Base-by-base conservation (phyloP, 345 rosid genomes). In the Aquilaria malaccensis region DNA sequence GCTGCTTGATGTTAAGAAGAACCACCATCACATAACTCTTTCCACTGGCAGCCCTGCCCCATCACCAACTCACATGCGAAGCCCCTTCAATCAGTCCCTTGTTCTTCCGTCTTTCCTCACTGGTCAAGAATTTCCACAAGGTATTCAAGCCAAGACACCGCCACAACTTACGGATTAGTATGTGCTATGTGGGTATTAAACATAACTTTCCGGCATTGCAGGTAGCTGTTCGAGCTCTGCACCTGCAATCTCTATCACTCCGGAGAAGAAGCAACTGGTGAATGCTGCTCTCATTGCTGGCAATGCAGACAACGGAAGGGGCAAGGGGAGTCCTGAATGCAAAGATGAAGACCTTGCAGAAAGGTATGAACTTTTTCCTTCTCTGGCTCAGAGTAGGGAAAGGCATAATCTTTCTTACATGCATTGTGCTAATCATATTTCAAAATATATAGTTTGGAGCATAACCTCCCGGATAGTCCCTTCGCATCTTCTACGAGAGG, bases 381-480 rank as follows among this genome's bases (percentile, higher is more conserved):
- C 22, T 22, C 22, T 22, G 22, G 22, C 22, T 22, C 22, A 22
- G 22, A 22, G 22, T 22, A 22, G 22, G 22, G 22, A 22, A 22
- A 22, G 22, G 22, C 22, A 0, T 22, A 22, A 22, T 22, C 22
- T 22, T 22, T 22, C 22, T 22, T 22, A 22, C 22, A 22, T 22
- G 22, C 22, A 22, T 22, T 22, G 1, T 22, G 22, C 22, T 14
- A 45, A 10, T 51, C 37, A 9, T 3, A 9, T n/a, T 22, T 22
- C 22, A 22, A 52, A 14, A 22, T 22, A 33, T 63, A 62, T 81
- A 86, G 89, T 59, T 76, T 80, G 70, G 89, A 86, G 73, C 85
- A 83, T 67, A 79, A 79, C 61, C 87, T 86, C 30, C 93, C 93
- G 9, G 93, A 86, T 65, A 86, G 85, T 41, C 93, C 82, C 52